Evolutionary conservation across 768 basidiomycete species (phyloP).

Genomic region (Cystobasidium tubakii): DNA sequence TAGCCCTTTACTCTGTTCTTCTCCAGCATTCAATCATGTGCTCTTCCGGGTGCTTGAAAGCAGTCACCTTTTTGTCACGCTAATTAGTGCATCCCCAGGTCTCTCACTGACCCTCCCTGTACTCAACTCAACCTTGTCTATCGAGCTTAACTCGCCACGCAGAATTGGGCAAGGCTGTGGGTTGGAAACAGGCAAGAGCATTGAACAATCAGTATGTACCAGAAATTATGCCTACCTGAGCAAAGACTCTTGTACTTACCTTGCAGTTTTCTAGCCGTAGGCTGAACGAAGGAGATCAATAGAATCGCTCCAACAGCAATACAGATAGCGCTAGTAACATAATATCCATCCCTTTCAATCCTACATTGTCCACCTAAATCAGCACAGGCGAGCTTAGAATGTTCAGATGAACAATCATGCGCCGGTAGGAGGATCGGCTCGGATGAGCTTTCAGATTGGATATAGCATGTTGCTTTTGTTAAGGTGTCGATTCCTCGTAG

Average conservation of each 20-base stretch:
- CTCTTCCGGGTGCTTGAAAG: no score
- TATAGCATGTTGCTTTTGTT: conserved; percentile 73
- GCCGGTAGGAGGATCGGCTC: conserved; percentile 25
- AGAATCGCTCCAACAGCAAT: conserved; percentile 67
- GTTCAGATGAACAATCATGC: conserved; percentile 88
- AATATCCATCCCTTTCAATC: conserved; percentile 85
- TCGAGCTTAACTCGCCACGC: conserved; percentile 43
- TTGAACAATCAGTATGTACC: no score
- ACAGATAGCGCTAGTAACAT: conserved; percentile 73
- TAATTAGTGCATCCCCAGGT: no score
- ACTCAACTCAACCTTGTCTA: conserved; percentile 2
- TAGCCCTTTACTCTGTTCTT: no score
- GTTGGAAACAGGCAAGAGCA: no score
- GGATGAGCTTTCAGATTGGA: conserved; percentile 48
- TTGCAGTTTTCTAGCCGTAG: conserved; percentile 78
- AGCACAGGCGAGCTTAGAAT: conserved; percentile 72
- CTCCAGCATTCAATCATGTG: no score
- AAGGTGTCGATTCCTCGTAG: conserved; percentile 93
- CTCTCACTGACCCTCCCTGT: no score
- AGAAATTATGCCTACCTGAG: no score
- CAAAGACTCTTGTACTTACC: no score
- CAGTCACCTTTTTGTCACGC: no score
- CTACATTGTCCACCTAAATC: conserved; percentile 72
- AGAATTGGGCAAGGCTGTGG: conserved; percentile 39
- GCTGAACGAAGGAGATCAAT: conserved; percentile 69